phyloP scores from a whole-genome alignment of 495 filamentous ascomycete genomes.

The Penicillium egyptiacum region DNA sequence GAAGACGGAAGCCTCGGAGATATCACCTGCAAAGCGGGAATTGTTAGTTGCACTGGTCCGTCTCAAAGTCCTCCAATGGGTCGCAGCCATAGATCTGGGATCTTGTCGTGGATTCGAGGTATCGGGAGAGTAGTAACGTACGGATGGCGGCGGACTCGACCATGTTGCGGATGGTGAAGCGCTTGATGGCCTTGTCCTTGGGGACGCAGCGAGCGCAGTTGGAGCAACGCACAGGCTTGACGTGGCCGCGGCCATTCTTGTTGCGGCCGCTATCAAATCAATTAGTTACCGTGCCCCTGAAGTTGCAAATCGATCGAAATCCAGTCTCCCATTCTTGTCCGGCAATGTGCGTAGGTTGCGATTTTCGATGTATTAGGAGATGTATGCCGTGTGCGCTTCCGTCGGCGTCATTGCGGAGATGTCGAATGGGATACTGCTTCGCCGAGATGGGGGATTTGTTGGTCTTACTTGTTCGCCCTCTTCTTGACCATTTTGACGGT shows the following conservation, averaged over 20 bases:
- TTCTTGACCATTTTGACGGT: constrained; percentile 99
- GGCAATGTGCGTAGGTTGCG: constrained; percentile 23
- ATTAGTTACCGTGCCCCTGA: constrained; percentile 23
- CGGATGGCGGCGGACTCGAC: constrained; percentile 99
- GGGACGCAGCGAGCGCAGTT: constrained; percentile 99
- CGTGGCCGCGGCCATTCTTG: constrained; percentile 99
- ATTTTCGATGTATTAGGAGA: constrained; percentile 10
- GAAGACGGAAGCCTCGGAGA: constrained; percentile 99
- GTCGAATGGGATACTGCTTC: constrained; percentile 31
- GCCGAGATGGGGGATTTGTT: constrained; percentile 26
- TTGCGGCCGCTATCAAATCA: constrained; percentile 76
- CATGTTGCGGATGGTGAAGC: constrained; percentile 99
- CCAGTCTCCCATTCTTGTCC: constrained; percentile 27
- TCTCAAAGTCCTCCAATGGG: constrained; percentile 5
- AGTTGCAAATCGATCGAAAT: constrained; percentile 17
- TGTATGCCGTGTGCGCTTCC: constrained; percentile 17
- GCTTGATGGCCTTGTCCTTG: constrained; percentile 99
- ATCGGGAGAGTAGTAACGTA: constrained; percentile 57
- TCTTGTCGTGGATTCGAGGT: constrained; percentile 13
- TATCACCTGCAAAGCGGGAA: constrained; percentile 73
- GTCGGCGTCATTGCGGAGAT: constrained; percentile 36
- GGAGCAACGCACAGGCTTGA: constrained; percentile 99
- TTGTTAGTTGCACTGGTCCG: constrained; percentile 12
- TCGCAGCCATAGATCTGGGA: constrained; percentile 12
- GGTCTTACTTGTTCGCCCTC: constrained; percentile 90